Conservation (phyloP, 257 asterid genomes). For the Solanum chmielewskii region DNA sequence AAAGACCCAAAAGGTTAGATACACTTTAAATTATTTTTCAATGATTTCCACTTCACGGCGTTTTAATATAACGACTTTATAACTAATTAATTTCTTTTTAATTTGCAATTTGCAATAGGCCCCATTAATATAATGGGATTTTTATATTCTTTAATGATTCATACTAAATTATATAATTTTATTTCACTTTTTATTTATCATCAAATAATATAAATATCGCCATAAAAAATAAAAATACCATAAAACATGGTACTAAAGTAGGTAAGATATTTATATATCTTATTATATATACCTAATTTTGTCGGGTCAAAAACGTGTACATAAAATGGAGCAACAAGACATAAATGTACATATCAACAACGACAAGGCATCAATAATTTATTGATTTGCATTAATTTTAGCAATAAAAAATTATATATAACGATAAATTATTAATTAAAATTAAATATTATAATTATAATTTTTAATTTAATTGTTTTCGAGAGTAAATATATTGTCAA, state of each 20-base stretch:
- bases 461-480: too few relatives aligned
- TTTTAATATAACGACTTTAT: not conserved
- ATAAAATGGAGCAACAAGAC: not conserved
- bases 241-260: not conserved
- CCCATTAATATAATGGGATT: not conserved
- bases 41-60: not conserved
- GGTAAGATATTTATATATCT: not conserved
- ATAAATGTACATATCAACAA: not conserved
- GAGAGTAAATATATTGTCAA: too few relatives aligned
- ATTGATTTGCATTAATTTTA: not conserved
- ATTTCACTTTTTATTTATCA: not conserved
- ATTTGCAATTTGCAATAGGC: not conserved
- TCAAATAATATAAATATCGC: not conserved
- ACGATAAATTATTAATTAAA: too few relatives aligned
- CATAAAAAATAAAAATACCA: not conserved
- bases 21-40: not conserved
- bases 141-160: not conserved
- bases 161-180: not conserved
- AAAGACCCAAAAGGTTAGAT: not conserved
- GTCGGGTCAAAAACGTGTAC: not conserved
- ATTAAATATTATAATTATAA: too few relatives aligned
- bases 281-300: not conserved
- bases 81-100: not conserved
- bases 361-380: not conserved
- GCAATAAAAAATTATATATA: too few relatives aligned